Base-by-base conservation (phyloP, 2,329 filamentous ascomycete genomes). In the Atkinsonella texensis region DNA sequence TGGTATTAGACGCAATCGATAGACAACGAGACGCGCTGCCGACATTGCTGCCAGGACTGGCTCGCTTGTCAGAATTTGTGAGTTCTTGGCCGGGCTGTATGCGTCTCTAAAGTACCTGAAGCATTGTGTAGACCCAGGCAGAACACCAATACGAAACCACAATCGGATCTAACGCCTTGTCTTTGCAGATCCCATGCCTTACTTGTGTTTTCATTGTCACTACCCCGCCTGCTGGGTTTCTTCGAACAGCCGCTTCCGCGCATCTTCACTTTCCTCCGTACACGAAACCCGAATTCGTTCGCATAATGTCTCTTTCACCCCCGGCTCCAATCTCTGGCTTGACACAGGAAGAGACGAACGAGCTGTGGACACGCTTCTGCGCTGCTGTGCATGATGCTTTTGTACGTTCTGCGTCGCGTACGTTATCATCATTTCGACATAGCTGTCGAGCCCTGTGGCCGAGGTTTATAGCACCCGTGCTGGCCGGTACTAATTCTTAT, bases 1-100 rank as follows among this genome's bases (percentile, higher is more conserved):
- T 97, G 53, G 87, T 96, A 11, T 77, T 97, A 56, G 93, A 97
- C 70, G 87, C 82, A 11, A 84, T 97, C 52, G 91, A 97, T 65
- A 79, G 77, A 55, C 87, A 95, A 65, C 77, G 85, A 60, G 91
- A 97, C 62, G 81, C 85, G 6, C 81, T 86, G 6, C 76, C 81
- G 2, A 95, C 88, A 1, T 69, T 97, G 13, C 70, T 95, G 4
- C 83, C 90, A 33, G 89, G 87, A 12, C 70, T 98, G 55, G 87
- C 86, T 20, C 79, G 90, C 54, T 67, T 98, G 18, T 85, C 87
- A 13, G 89, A 96, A 66, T 77, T 84, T 54, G 87, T 93, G 70
- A 60, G 83, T 55, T 28, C 4, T 28, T 28, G 4, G 28, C 28
- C 28, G 28, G 4, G 5, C 28, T 28, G 5, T 28, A 28, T 28